phyloP scores from a whole-genome alignment of 495 filamentous ascomycete species.

The Penicillium desertorum region DNA sequence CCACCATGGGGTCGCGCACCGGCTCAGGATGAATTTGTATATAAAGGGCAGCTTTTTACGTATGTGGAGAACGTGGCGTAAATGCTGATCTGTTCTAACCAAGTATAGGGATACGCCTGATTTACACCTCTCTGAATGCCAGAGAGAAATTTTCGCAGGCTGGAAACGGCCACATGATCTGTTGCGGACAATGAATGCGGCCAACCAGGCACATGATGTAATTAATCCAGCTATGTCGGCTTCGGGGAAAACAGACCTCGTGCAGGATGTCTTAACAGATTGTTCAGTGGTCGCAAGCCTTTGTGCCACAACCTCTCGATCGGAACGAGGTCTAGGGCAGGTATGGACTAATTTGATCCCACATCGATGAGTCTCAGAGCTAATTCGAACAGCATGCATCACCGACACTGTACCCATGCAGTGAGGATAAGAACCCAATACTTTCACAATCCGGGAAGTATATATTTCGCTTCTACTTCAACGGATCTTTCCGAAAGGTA shows the following conservation, averaged over 20 bases:
- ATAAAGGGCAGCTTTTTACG: conserved; percentile 45
- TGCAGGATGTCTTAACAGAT: conserved; percentile 91
- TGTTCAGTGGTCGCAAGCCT: conserved; percentile 97
- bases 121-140: conserved; percentile 67
- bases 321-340: conserved; percentile 58
- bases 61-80: conserved; percentile 36
- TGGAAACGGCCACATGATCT: conserved; percentile 77
- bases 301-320: conserved; percentile 72
- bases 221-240: conserved; percentile 53
- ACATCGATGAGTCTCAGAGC: background rate
- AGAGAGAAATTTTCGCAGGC: conserved; percentile 67
- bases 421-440: conserved; percentile 52
- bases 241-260: conserved; percentile 64
- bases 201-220: conserved; percentile 6
- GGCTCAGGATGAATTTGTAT: conserved; percentile 49
- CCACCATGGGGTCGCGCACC: conserved; percentile 75
- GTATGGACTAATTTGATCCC: conserved; percentile 35
- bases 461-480: conserved; percentile 88
- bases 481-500: conserved; percentile 85
- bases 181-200: conserved; percentile 23
- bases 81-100: conserved; percentile 26
- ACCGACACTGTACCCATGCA: conserved; percentile 70
- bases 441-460: conserved; percentile 83
- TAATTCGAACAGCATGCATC: conserved; percentile 59
- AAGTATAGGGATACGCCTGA: conserved; percentile 62